Percentiles rank a stretch among this genome's conserved stretches.
phyloP scores from a whole-genome alignment of 1,284 basidiomycete species.

The Cutaneotrichosporon dermatis region DNA sequence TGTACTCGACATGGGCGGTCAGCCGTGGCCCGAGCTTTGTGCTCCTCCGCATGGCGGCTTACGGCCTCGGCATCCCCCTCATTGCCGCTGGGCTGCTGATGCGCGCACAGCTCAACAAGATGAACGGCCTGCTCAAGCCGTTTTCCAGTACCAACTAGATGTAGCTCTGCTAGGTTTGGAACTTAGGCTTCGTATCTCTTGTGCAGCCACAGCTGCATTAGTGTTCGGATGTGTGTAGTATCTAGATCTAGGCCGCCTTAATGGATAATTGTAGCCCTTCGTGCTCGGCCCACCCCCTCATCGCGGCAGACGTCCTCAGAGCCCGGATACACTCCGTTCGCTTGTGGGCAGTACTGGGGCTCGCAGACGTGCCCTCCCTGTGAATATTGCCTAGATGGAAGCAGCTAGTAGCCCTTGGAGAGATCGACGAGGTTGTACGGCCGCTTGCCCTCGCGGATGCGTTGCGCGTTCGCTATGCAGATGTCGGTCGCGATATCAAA shows the following conservation, averaged over 20 bases:
- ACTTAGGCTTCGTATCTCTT: too few relatives aligned
- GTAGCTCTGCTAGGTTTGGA: background rate
- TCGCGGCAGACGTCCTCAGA: too few relatives aligned
- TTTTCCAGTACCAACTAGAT: background rate
- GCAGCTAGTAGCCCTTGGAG: constrained; percentile 31
- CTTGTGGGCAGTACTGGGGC: too few relatives aligned
- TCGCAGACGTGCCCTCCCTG: too few relatives aligned
- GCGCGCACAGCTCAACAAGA: constrained; percentile 35
- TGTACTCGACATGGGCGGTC: constrained; percentile 35
- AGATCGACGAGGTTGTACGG: constrained; percentile 34
- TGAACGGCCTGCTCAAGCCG: constrained; percentile 25
- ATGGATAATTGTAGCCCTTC: too few relatives aligned
- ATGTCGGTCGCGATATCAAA: constrained; percentile 38
- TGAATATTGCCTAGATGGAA: too few relatives aligned
- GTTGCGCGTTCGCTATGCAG: constrained; percentile 40
- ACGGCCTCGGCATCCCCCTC: constrained; percentile 38
- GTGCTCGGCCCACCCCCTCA: too few relatives aligned
- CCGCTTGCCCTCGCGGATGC: constrained; percentile 24
- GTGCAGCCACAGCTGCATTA: background rate
- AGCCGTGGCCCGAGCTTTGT: constrained; percentile 2
- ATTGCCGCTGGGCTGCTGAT: constrained; percentile 32
- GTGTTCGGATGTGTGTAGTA: background rate
- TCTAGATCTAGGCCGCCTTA: background rate
- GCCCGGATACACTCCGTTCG: too few relatives aligned
- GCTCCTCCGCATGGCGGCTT: constrained; percentile 32